A percentile compares a stretch with the other conserved stretches of the same genome.
These are phyloP conservation scores for Elymus sibiricus DNA, from an alignment of 176 grass and related monocot species.

Conservation along the genomic window DNA sequence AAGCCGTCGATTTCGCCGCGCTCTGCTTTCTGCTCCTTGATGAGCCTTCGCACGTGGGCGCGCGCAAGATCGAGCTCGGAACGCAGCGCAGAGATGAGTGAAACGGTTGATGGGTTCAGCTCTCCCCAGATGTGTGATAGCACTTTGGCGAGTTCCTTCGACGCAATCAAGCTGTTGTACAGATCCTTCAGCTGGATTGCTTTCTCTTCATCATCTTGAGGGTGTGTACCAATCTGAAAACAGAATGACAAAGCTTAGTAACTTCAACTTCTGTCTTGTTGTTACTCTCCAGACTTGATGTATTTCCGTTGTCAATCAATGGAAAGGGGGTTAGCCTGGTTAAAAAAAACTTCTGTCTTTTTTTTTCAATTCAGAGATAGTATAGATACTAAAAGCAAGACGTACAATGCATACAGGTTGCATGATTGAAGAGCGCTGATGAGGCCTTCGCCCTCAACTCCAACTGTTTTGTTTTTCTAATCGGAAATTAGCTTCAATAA, in stretches of 20 bases:
- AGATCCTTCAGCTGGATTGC: slow-evolving; percentile 47
- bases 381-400: background rate
- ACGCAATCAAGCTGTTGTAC: slow-evolving; percentile 53
- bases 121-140: slow-evolving; percentile 58
- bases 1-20: background rate
- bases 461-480: background rate
- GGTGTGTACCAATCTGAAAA: slow-evolving; percentile 36
- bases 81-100: slow-evolving; percentile 63
- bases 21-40: slow-evolving; percentile 40
- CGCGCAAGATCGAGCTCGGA: slow-evolving; percentile 58
- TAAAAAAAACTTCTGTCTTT: too few species aligned
- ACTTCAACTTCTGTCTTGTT: background rate
- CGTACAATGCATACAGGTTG: background rate
- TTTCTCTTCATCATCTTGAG: slow-evolving; percentile 26
- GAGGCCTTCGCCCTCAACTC: background rate
- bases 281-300: too few species aligned
- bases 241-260: background rate
- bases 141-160: slow-evolving; percentile 80
- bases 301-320: too few species aligned
- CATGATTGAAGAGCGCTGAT: slow-evolving; percentile 14
- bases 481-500: slow-evolving; percentile 25
- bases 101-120: slow-evolving; percentile 42
- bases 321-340: too few species aligned
- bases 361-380: background rate
- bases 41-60: slow-evolving; percentile 45